Percentiles rank a stretch among this genome's conserved stretches.
These are phyloP conservation scores for Aureobasidium sp. DNA, from an alignment of 2,329 filamentous ascomycete genomes.

Conservation along the genomic window DNA sequence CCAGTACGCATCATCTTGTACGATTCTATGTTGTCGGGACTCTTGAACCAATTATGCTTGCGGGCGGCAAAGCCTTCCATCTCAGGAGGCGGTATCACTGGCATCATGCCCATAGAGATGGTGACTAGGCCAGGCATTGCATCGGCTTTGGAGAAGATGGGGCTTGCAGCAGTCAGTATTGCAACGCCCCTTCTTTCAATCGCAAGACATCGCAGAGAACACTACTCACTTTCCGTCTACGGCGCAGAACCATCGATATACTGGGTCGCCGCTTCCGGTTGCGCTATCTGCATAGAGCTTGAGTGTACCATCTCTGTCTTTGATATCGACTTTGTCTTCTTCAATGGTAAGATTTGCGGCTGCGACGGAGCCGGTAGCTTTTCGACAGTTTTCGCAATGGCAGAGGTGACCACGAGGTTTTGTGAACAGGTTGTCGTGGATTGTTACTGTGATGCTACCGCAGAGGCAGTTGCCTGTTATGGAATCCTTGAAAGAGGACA, in stretches of 20 bases:
- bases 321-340: slow-evolving; percentile 39
- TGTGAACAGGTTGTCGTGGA: slow-evolving; percentile 42
- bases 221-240: slow-evolving; percentile 38
- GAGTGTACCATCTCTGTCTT: slow-evolving; percentile 39
- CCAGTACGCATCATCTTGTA: slow-evolving; percentile 28
- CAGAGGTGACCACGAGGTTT: slow-evolving; percentile 41
- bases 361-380: slow-evolving; percentile 40
- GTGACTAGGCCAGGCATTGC: slow-evolving; percentile 35
- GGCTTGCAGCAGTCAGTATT: slow-evolving; percentile 26
- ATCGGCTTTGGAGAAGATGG: slow-evolving; percentile 35
- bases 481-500: slow-evolving; percentile 27
- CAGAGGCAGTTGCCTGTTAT: slow-evolving; percentile 41
- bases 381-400: slow-evolving; percentile 47
- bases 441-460: slow-evolving; percentile 42
- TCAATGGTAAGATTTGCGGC: slow-evolving; percentile 36
- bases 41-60: slow-evolving; percentile 39
- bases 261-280: slow-evolving; percentile 41
- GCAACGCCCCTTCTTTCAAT: too few species aligned
- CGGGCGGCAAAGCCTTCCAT: slow-evolving; percentile 39
- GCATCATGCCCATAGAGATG: slow-evolving; percentile 46
- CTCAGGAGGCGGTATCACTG: slow-evolving; percentile 41
- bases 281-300: slow-evolving; percentile 39
- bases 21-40: slow-evolving; percentile 30
- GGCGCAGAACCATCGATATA: slow-evolving; percentile 40
- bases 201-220: too few species aligned